Percentiles rank a stretch among this genome's conserved stretches.
Evolutionary conservation across 2,329 filamentous ascomycete species (phyloP).

Genomic region (Ceratocystiopsis sp.): DNA sequence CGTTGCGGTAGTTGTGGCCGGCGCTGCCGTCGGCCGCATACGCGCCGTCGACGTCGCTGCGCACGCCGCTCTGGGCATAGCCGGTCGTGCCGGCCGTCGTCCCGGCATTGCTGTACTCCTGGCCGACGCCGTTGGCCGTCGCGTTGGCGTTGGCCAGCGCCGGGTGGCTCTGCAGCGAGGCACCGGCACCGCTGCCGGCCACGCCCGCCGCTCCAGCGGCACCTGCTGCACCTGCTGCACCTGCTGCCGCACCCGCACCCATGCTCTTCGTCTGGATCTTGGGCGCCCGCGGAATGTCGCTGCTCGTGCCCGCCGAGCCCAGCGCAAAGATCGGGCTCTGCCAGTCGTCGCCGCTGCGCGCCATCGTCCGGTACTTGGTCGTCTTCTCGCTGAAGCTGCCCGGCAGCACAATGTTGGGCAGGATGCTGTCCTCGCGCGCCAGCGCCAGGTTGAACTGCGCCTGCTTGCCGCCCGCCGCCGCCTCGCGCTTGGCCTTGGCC

Average conservation of each 20-base stretch:
- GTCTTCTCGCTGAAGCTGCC: conserved; percentile 86
- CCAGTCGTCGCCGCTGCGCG: conserved; percentile 80
- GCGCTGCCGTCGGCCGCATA: too few relatives aligned
- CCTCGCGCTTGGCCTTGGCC: conserved; percentile 11
- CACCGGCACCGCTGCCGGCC: too few relatives aligned
- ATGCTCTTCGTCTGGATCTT: conserved; percentile 29
- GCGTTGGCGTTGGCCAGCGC: too few relatives aligned
- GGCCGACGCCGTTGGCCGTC: not conserved
- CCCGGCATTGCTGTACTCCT: too few relatives aligned
- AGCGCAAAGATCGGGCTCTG: conserved; percentile 87
- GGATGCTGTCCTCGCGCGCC: conserved; percentile 74
- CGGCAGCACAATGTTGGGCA: conserved; percentile 73
- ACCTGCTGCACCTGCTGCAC: too few relatives aligned
- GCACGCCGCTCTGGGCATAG: not conserved
- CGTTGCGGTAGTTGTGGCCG: too few relatives aligned
- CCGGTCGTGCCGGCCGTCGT: too few relatives aligned
- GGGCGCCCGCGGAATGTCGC: conserved; percentile 48
- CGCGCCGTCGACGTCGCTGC: not conserved
- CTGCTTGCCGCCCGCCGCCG: conserved; percentile 15
- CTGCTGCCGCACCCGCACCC: not conserved
- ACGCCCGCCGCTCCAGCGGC: too few relatives aligned
- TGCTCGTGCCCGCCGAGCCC: conserved; percentile 57
- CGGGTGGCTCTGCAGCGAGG: too few relatives aligned
- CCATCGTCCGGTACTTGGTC: conserved; percentile 80
- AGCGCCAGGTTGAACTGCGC: conserved; percentile 70